Evolutionary conservation across 192 early-diverging fungal species (phyloP).

Genomic region (Diversispora eburnea): DNA sequence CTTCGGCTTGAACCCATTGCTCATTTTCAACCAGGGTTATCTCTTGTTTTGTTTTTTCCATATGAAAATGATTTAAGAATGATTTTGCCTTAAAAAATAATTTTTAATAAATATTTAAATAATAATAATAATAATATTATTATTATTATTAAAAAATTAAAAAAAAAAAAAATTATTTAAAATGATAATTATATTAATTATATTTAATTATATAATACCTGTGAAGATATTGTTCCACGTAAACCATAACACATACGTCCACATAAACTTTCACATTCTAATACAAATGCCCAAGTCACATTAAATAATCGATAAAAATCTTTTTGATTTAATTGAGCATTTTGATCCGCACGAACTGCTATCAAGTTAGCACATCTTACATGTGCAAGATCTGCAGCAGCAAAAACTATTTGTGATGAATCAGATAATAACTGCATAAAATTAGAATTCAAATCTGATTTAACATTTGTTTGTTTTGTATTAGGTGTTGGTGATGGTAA

Average conservation of each 20-base stretch:
- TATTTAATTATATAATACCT: constrained; percentile 53
- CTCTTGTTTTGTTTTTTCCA: constrained; percentile 85
- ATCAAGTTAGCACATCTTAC: constrained; percentile 85
- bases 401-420: constrained; percentile 69
- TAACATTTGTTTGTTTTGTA: not conserved
- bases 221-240: constrained; percentile 80
- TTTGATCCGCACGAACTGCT: constrained; percentile 84
- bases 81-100: constrained; percentile 68
- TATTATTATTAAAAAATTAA: not conserved
- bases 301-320: constrained; percentile 85
- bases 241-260: constrained; percentile 88
- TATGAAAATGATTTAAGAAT: constrained; percentile 90
- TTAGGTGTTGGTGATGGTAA: not conserved
- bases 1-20: constrained; percentile 90
- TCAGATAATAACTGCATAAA: constrained; percentile 60
- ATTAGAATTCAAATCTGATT: constrained; percentile 21
- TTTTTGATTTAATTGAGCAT: constrained; percentile 76
- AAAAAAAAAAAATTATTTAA: not conserved
- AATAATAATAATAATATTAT: not conserved
- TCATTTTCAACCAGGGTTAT: constrained; percentile 90
- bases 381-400: constrained; percentile 83
- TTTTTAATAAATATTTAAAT: not conserved
- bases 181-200: too few species aligned
- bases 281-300: constrained; percentile 80
- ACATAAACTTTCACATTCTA: constrained; percentile 71